Base-by-base conservation (phyloP, 73 alveolate genomes). In the Blepharisma japonicum region DNA sequence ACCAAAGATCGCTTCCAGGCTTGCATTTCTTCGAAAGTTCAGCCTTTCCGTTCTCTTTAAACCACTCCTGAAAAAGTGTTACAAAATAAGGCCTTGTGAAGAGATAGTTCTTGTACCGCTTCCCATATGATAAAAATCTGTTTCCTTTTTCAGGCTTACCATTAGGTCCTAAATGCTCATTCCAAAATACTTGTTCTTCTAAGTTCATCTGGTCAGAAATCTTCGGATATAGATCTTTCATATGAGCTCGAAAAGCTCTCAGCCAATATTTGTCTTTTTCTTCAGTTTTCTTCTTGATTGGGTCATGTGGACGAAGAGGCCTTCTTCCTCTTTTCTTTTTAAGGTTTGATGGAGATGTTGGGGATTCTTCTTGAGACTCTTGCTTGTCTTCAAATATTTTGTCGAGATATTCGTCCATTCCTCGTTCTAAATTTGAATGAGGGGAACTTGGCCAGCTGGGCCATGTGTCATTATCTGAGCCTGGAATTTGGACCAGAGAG, bases 401-500 rank as follows among this genome's bases (percentile, higher is more conserved):
- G 74, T 18, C 47, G 23, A 32, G 47, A n/a, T 14, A 14, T 61
- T 61, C 74, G 74, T 61, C 74, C 74, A 61, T 61, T 8, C 74
- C 46, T 25, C 18, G 14, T 25, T 61, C 74, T 8, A 61, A 9
- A 18, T 39, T 39, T 25, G 74, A n/a, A 25, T 61, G 14, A 8
- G 74, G 74, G 18, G 74, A 61, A 25, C 23, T 61, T 8, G 74
- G 74, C 74, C 74, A 61, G 5, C 74, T 61, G 5, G 47, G 47
- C 74, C 74, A 61, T 8, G 74, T 61, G 74, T 61, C 74, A 18
- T n/a, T 61, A 48, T 61, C 74, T 61, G 74, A 61, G 42, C 42
- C 42, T 32, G 42, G 42, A 0, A 32, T 32, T 32, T 32, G 42
- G 42, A 3, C 42, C 42, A 32, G 42, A 32, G 42, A 32, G 42